Conservation (phyloP, 1,139 yeast species). For the Saccharomyces hybrid region DNA sequence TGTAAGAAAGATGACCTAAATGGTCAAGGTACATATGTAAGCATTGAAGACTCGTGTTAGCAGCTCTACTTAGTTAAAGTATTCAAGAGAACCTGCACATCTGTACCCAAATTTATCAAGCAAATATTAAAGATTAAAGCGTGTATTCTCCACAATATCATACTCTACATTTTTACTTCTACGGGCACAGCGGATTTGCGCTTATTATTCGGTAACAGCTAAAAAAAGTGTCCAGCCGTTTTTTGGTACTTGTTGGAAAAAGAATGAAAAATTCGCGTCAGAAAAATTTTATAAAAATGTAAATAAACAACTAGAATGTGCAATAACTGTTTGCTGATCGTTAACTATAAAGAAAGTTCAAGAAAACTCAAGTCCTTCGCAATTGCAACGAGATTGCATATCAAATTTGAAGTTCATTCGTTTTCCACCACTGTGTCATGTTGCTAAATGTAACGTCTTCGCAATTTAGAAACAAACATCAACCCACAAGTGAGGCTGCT, state of each 20-base stretch:
- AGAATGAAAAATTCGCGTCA: neutral
- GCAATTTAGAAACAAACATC: neutral
- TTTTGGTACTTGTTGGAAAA: neutral
- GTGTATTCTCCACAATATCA: no score
- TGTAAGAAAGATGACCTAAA: no score
- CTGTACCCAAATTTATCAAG: no score
- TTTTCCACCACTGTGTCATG: neutral
- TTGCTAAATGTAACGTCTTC: neutral
- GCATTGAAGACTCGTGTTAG: no score
- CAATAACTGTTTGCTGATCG: no score
- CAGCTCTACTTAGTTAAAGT: no score
- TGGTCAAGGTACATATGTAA: no score
- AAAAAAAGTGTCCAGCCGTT: neutral
- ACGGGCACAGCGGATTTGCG: no score
- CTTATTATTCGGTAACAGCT: no score
- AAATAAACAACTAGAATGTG: neutral
- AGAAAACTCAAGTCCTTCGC: neutral
- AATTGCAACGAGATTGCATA: neutral
- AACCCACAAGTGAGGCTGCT: neutral
- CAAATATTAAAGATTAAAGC: no score
- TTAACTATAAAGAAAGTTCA: neutral
- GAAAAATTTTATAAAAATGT: neutral
- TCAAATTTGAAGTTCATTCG: neutral
- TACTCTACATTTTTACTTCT: no score
- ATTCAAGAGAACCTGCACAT: no score